Evolutionary conservation across 441 rosid genomes (phyloP).

Genomic region (Eutrema salsugineum): DNA sequence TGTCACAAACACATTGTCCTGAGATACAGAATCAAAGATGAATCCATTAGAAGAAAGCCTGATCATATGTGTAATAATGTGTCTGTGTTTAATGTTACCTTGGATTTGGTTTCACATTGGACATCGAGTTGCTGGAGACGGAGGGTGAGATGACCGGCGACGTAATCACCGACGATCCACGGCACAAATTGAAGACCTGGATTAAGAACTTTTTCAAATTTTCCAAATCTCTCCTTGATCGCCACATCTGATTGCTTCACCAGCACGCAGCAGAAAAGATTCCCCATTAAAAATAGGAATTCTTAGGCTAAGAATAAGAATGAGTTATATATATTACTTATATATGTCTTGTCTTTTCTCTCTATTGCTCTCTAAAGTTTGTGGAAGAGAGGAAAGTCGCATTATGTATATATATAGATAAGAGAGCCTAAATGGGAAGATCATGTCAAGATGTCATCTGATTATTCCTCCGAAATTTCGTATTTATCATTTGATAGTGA

Average conservation of each 20-base stretch:
- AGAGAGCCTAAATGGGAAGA: slow-evolving; percentile 2
- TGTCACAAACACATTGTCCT: slow-evolving; percentile 72
- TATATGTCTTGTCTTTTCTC: neutral
- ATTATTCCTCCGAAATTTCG: slow-evolving; percentile 11
- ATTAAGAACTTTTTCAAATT: slow-evolving; percentile 63
- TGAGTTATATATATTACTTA: neutral
- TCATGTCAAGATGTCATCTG: slow-evolving; percentile 23
- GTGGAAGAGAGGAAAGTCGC: slow-evolving; percentile 4
- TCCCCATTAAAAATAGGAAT: slow-evolving; percentile 65
- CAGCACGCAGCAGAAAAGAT: slow-evolving; percentile 60
- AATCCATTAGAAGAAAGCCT: neutral
- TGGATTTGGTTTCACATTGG: slow-evolving; percentile 67
- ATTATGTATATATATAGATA: slow-evolving; percentile 8
- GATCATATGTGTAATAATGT: no score
- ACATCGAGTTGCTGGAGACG: slow-evolving; percentile 80
- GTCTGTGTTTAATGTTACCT: slow-evolving; percentile 30
- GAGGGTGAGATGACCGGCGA: slow-evolving; percentile 69
- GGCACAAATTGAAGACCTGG: slow-evolving; percentile 90
- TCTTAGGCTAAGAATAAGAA: neutral
- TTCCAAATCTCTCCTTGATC: slow-evolving; percentile 74
- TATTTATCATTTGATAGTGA: neutral
- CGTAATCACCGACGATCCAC: slow-evolving; percentile 70
- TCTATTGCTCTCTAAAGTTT: slow-evolving; percentile 1
- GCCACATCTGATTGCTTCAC: slow-evolving; percentile 91
- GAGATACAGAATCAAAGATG: slow-evolving; percentile 11